Conservation (phyloP, 106 monocot genomes). For the Platanthera zijinensis region DNA sequence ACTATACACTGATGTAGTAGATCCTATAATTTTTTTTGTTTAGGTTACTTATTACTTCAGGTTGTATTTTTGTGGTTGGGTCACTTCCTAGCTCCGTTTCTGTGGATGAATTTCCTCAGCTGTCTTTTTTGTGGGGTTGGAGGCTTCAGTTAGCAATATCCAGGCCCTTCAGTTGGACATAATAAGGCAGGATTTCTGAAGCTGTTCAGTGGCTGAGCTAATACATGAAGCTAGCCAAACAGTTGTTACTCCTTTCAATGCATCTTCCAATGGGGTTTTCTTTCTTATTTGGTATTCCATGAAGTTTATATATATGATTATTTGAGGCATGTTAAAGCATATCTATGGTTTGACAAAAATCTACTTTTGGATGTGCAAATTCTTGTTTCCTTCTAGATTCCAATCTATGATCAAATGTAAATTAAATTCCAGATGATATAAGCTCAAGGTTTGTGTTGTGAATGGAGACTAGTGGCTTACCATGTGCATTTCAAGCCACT, state of each 20-base stretch:
- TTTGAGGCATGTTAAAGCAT: neutral
- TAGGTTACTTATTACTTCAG: neutral
- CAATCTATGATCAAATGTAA: neutral
- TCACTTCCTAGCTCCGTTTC: neutral
- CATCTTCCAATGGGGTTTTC: neutral
- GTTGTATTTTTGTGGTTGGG: neutral
- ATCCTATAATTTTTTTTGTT: neutral
- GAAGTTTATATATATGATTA: neutral
- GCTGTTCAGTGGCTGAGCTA: neutral
- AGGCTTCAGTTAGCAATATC: neutral
- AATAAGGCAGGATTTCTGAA: neutral
- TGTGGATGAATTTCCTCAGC: neutral
- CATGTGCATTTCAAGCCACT: too few species aligned
- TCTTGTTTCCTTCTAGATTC: neutral
- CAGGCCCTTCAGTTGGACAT: neutral
- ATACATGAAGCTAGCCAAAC: too few species aligned
- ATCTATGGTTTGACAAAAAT: neutral
- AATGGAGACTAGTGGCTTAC: too few species aligned
- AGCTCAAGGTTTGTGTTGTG: too few species aligned
- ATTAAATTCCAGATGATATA: neutral
- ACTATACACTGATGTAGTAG: neutral
- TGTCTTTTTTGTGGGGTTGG: neutral
- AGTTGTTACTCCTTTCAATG: neutral
- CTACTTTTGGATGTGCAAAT: neutral
- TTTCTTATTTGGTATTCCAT: neutral